Conservation (phyloP, 345 rosid species). For the Arabidopsis suecica region DNA sequence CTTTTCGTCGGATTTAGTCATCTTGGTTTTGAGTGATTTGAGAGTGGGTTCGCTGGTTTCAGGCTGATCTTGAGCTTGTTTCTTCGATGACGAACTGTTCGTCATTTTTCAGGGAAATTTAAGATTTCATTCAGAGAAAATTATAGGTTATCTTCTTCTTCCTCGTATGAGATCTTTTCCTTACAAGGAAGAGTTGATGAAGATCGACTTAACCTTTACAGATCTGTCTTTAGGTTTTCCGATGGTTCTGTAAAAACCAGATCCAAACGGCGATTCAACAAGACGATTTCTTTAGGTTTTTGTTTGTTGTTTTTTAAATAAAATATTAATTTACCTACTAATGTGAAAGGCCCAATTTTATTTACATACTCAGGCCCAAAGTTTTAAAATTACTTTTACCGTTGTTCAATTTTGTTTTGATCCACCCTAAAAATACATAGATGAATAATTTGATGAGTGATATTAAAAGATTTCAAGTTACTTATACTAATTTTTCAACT, state of each 20-base stretch:
- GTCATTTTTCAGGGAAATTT: conserved; percentile 43
- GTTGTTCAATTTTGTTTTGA: neutral
- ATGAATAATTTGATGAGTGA: no score
- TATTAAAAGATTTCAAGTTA: no score
- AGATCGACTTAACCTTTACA: conserved; percentile 25
- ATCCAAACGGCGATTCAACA: conserved; percentile 33
- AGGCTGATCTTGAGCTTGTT: conserved; percentile 54
- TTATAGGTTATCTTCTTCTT: conserved; percentile 4
- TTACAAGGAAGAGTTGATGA: neutral
- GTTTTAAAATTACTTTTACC: neutral
- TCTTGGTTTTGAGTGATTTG: conserved; percentile 52
- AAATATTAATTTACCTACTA: neutral
- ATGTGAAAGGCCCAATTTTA: conserved; percentile 18
- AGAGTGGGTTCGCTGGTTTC: conserved; percentile 46
- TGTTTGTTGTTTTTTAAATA: neutral
- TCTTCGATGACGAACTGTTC: conserved; percentile 52
- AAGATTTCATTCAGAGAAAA: conserved; percentile 17
- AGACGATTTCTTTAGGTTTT: conserved; percentile 5
- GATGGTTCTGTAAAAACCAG: conserved; percentile 2
- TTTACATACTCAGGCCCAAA: neutral
- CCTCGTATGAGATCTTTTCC: neutral
- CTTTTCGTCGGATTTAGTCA: conserved; percentile 65
- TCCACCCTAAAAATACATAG: neutral
- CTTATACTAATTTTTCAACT: neutral
- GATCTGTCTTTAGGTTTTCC: conserved; percentile 3